Evolutionary conservation across 2,329 filamentous ascomycete species (phyloP), one percentile per base, ranked within the genome.

Genomic region (Trichoderma endophyticum): DNA sequence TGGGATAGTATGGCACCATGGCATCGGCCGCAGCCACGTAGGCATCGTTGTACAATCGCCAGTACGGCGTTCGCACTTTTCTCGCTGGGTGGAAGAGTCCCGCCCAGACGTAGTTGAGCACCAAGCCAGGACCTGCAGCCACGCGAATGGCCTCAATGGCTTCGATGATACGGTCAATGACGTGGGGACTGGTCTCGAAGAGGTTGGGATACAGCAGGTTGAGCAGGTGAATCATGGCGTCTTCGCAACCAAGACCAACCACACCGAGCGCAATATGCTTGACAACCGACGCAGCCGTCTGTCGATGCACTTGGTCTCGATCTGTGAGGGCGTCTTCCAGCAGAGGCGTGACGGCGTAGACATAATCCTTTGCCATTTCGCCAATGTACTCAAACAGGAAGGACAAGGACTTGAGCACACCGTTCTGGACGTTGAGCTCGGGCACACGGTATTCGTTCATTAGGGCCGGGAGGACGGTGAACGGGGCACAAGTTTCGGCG

Each of bases 401-500:
- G 7, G 93, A 97, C 68, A 99, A 88, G 6, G 95, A 95, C 82
- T 99, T 99, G 80, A 99, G 90, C 39, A 99, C 96, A 84, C 96
- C 96, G 77, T 99, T 99, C 81, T 99, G 96, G 30, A 99, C 96
- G 80, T 99, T 99, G 76, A 99, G 91, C 83, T 99, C 96, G 0
- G 96, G 96, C 9, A 99, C 96, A 69, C 96, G 92, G 82, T 99
- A 99, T 82, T 99, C 96, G 84, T 99, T 99, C 97, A 99, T 99
- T 73, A 99, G 86, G 3, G 96, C 96, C 0, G 96, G 96, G n/a
- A 99, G 91, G 5, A 99, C 96, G 0, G 96, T 99, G 83, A 99
- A 99, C 0, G 97, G 96, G 6, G 95, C 96, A 80, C 96, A 99
- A 39, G 96, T 99, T 84, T 99, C 96, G 63, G 96, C 96, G 6